Evolutionary conservation across 2,329 filamentous ascomycete genomes (phyloP).

Genomic region (Neofusicoccum ribis): DNA sequence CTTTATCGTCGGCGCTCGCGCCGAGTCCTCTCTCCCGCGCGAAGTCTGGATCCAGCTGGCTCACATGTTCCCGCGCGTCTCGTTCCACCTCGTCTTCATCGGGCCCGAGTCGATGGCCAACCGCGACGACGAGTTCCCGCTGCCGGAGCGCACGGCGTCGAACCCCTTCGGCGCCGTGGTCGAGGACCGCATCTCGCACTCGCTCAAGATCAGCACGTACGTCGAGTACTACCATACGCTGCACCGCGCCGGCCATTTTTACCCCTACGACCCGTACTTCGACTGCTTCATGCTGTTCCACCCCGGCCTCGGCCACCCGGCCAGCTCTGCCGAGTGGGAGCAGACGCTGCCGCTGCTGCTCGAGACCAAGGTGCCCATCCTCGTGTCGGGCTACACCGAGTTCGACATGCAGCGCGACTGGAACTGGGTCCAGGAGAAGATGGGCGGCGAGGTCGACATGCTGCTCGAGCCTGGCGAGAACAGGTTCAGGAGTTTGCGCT

Average conservation of each 20-base stretch:
- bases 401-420: constrained; percentile 93
- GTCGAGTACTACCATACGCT: constrained; percentile 98
- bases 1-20: constrained; percentile 90
- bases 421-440: constrained; percentile 83
- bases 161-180: constrained; percentile 95
- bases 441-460: constrained; percentile 86
- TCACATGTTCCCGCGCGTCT: constrained; percentile 91
- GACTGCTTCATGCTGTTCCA: constrained; percentile 98
- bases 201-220: constrained; percentile 95
- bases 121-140: constrained; percentile 86
- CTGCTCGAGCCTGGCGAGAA: constrained; percentile 93
- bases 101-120: constrained; percentile 95
- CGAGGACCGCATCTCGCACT: constrained; percentile 83
- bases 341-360: constrained; percentile 85
- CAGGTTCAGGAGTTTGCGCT: constrained; percentile 85
- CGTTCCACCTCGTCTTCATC: constrained; percentile 90
- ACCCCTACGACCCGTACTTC: constrained; percentile 96
- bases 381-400: constrained; percentile 94
- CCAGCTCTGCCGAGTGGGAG: constrained; percentile 90
- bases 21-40: constrained; percentile 93
- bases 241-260: constrained; percentile 86
- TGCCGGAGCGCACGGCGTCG: constrained; percentile 77
- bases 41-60: constrained; percentile 91
- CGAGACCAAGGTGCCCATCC: constrained; percentile 92
- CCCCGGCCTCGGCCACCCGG: constrained; percentile 91